These are phyloP conservation scores for Ampelomyces quisqualis DNA, from an alignment of 2,329 filamentous ascomycete species.

Conservation along the genomic window DNA sequence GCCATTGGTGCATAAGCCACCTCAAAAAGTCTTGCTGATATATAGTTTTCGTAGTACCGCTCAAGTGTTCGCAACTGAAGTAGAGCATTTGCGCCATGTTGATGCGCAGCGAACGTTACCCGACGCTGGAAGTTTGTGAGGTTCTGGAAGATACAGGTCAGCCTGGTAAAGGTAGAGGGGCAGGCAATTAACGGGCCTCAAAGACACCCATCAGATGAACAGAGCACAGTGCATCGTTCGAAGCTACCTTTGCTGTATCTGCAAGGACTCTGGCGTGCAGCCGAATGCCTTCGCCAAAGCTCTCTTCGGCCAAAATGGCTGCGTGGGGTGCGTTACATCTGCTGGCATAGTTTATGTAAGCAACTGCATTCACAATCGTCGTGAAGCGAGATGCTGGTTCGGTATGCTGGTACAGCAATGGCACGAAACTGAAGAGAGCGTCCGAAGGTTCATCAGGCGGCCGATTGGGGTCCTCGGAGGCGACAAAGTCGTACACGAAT, in stretches of 20 bases:
- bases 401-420: conserved; percentile 24
- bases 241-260: conserved; percentile 21
- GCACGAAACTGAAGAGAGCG: conserved; percentile 31
- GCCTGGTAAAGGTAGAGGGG: background rate
- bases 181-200: conserved; percentile 18
- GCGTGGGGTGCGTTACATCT: conserved; percentile 29
- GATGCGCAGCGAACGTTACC: conserved; percentile 28
- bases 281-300: conserved; percentile 22
- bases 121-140: conserved; percentile 21
- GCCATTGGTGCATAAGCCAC: conserved; percentile 31
- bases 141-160: conserved; percentile 18
- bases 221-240: conserved; percentile 27
- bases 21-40: conserved; percentile 33
- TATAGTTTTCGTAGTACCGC: conserved; percentile 24
- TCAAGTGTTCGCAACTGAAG: conserved; percentile 29
- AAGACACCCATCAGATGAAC: conserved; percentile 36
- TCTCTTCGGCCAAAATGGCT: conserved; percentile 24
- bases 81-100: conserved; percentile 31
- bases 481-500: conserved; percentile 37
- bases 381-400: conserved; percentile 25
- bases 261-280: conserved; percentile 27
- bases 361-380: conserved; percentile 26
- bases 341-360: conserved; percentile 32
- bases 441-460: conserved; percentile 22
- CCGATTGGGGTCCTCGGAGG: conserved; percentile 18